Evolutionary conservation across 805 yeast genomes (phyloP).

Genomic region (Saturnispora hagleri): DNA sequence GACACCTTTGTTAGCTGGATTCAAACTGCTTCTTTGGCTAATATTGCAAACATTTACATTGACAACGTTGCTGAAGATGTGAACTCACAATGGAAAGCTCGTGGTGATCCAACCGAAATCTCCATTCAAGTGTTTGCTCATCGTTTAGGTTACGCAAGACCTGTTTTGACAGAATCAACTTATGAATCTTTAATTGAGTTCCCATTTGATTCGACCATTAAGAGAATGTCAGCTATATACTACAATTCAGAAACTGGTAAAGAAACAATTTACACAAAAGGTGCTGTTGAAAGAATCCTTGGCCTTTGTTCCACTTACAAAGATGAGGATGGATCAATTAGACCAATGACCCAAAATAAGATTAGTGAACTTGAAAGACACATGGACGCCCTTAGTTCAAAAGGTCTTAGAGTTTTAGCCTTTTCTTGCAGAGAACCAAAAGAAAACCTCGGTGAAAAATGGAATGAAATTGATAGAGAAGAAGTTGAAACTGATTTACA

Average conservation of each 20-base stretch:
- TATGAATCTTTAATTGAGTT: slow-evolving; percentile 49
- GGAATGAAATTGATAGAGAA: slow-evolving; percentile 31
- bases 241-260: slow-evolving; percentile 23
- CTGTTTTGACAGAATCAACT: slow-evolving; percentile 31
- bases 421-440: slow-evolving; percentile 42
- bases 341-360: slow-evolving; percentile 34
- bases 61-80: slow-evolving; percentile 32
- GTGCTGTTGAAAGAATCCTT: slow-evolving; percentile 68
- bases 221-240: slow-evolving; percentile 63
- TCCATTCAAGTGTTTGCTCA: slow-evolving; percentile 74
- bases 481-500: slow-evolving; percentile 43
- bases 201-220: slow-evolving; percentile 68
- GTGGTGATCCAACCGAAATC: slow-evolving; percentile 86
- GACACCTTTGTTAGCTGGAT: slow-evolving; percentile 42
- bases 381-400: slow-evolving; percentile 49
- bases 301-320: slow-evolving; percentile 48
- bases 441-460: slow-evolving; percentile 17
- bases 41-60: slow-evolving; percentile 58
- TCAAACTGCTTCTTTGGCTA: slow-evolving; percentile 64
- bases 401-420: slow-evolving; percentile 67
- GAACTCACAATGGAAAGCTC: slow-evolving; percentile 54
- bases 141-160: slow-evolving; percentile 45
- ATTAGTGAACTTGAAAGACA: slow-evolving; percentile 38
- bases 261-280: slow-evolving; percentile 43
- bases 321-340: slow-evolving; percentile 26